Evolutionary conservation across 768 basidiomycete genomes (phyloP).

Genomic region (Agrocybe pediades): DNA sequence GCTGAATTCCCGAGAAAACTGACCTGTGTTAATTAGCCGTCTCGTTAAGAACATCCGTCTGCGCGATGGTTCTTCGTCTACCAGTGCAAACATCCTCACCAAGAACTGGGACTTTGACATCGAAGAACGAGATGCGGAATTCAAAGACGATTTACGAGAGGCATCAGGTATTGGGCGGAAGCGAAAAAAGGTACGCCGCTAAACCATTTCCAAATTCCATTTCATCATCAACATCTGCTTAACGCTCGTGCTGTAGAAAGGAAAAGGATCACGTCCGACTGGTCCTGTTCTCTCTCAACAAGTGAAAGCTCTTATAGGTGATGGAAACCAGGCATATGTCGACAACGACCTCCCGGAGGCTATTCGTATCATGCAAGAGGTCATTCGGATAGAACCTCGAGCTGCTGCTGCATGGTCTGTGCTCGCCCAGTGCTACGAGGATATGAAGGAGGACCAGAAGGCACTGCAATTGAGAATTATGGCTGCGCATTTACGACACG

Average conservation of each 20-base stretch:
- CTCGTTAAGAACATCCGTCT: constrained; percentile 67
- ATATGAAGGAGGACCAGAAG: constrained; percentile 66
- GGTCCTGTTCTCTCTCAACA: constrained; percentile 69
- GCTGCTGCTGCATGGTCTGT: constrained; percentile 86
- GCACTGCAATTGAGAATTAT: constrained; percentile 85
- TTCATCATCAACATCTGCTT: too few relatives aligned
- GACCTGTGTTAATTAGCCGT: constrained; percentile 44
- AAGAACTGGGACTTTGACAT: constrained; percentile 77
- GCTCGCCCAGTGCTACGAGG: constrained; percentile 81
- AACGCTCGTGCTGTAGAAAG: constrained; percentile 28
- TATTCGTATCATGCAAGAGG: constrained; percentile 83
- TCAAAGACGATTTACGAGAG: constrained; percentile 71
- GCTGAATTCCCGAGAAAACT: not conserved
- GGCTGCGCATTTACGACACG: constrained; percentile 84
- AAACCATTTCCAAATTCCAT: not conserved
- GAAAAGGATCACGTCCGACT: constrained; percentile 26
- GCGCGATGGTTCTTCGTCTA: constrained; percentile 42
- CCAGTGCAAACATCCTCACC: constrained; percentile 46
- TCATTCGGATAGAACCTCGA: constrained; percentile 91
- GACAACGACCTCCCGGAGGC: constrained; percentile 67
- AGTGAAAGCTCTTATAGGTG: constrained; percentile 75
- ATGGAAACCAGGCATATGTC: constrained; percentile 87
- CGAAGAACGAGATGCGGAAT: constrained; percentile 67
- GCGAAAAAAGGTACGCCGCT: constrained; percentile 48
- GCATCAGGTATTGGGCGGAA: constrained; percentile 73